These are phyloP conservation scores for Trichoderma atroviride DNA, from an alignment of 2,329 filamentous ascomycete species.

Conservation along the genomic window DNA sequence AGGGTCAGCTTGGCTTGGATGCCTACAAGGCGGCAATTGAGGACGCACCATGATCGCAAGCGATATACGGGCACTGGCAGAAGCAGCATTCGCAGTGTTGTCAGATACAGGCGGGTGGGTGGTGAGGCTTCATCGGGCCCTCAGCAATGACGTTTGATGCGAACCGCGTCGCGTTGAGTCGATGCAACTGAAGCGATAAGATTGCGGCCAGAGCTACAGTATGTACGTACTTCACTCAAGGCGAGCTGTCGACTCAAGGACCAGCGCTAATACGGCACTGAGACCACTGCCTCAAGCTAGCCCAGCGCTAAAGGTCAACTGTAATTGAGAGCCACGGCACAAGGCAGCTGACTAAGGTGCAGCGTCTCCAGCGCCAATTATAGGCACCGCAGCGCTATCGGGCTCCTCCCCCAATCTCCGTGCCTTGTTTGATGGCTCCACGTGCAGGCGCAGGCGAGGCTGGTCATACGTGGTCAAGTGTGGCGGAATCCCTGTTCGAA, in stretches of 20 bases:
- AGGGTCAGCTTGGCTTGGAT: conserved; percentile 4
- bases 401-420: conserved; percentile 1
- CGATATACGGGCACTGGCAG: conserved; percentile 16
- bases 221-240: background rate
- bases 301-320: background rate
- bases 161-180: conserved; percentile 23
- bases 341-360: conserved; percentile 9
- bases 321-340: background rate
- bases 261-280: background rate
- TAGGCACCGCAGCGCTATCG: background rate
- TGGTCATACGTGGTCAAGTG: conserved; percentile 24
- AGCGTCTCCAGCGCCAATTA: background rate
- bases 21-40: background rate
- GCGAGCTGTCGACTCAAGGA: background rate
- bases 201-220: background rate
- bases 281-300: background rate
- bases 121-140: conserved; percentile 1
- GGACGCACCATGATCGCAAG: conserved; percentile 27
- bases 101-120: background rate
- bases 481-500: conserved; percentile 20
- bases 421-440: background rate
- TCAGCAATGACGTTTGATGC: conserved; percentile 6
- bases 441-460: conserved; percentile 20
- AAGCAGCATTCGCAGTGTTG: conserved; percentile 23
- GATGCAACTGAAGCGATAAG: conserved; percentile 13